Percentiles rank a stretch among this genome's conserved stretches.
Evolutionary conservation across 805 yeast species (phyloP).

Genomic region (Candida rishiriensis): DNA sequence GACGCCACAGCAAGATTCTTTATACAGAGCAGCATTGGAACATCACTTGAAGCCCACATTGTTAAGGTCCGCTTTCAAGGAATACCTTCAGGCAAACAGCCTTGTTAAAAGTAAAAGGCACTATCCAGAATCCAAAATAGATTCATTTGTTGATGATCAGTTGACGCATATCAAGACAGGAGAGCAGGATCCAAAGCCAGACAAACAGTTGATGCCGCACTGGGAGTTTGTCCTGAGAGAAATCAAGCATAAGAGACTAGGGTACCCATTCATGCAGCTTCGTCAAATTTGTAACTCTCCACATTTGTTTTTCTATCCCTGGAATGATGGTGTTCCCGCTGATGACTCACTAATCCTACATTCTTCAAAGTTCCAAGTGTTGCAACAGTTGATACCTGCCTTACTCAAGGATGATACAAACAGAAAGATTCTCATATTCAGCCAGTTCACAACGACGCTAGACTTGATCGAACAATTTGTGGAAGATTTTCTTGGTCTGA

Average conservation of each 20-base stretch:
- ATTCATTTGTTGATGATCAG: conserved; percentile 35
- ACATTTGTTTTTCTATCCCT: conserved; percentile 77
- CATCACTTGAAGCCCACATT: conserved; percentile 41
- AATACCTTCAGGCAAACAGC: conserved; percentile 43
- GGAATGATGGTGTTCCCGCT: conserved; percentile 43
- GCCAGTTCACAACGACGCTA: conserved; percentile 82
- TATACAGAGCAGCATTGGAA: conserved; percentile 41
- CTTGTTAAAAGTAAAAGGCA: conserved; percentile 15
- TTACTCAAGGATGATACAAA: conserved; percentile 32
- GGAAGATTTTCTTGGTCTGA: conserved; percentile 37
- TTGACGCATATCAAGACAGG: too few species aligned
- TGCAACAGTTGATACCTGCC: conserved; percentile 56
- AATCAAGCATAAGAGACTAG: conserved; percentile 48
- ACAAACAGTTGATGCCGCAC: conserved; percentile 11
- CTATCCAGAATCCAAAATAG: conserved; percentile 28
- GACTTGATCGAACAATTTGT: conserved; percentile 79
- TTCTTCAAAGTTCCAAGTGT: conserved; percentile 69
- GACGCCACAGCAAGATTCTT: conserved; percentile 55
- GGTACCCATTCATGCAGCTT: conserved; percentile 76
- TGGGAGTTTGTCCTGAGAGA: conserved; percentile 35
- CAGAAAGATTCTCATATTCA: conserved; percentile 77
- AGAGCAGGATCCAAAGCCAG: conserved; percentile 3
- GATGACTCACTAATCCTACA: conserved; percentile 39
- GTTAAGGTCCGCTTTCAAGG: conserved; percentile 43
- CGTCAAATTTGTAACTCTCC: conserved; percentile 86